phyloP scores from a whole-genome alignment of 306 rosid species.

The Myrica gale region DNA sequence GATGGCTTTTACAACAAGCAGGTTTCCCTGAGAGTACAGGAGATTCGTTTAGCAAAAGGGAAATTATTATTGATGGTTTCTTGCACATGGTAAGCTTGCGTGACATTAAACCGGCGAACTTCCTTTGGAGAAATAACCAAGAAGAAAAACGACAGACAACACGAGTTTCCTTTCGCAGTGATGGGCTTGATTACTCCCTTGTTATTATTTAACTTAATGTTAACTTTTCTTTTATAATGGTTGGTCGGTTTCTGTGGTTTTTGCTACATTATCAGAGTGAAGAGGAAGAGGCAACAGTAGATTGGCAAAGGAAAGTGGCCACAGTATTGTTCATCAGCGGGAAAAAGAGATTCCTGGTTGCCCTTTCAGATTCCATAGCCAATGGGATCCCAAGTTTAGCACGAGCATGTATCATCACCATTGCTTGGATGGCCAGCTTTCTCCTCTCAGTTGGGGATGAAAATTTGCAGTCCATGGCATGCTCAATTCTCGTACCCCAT shows the following conservation, averaged over 20 bases:
- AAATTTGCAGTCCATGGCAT: constrained; percentile 40
- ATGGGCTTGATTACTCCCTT: background rate
- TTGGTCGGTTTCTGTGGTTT: constrained; percentile 6
- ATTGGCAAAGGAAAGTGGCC: constrained; percentile 68
- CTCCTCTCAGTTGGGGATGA: constrained; percentile 44
- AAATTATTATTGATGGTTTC: constrained; percentile 33
- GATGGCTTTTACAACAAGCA: constrained; percentile 63
- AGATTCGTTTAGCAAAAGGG: constrained; percentile 40
- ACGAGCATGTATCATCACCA: constrained; percentile 62
- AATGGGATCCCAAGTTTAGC: constrained; percentile 60
- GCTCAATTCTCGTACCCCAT: constrained; percentile 54
- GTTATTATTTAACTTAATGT: background rate
- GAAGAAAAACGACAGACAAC: background rate
- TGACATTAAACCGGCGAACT: background rate
- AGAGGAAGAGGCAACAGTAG: constrained; percentile 55
- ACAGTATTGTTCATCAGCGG: constrained; percentile 52
- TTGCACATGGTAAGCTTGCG: constrained; percentile 39
- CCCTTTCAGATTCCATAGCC: constrained; percentile 58
- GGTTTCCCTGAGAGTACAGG: constrained; percentile 47
- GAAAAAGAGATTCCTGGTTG: constrained; percentile 46
- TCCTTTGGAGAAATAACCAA: background rate
- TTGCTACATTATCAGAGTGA: constrained; percentile 30
- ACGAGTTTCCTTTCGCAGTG: background rate
- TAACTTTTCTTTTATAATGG: constrained; percentile 8
- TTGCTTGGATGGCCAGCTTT: constrained; percentile 69